A percentile compares a stretch with the other conserved stretches of the same genome.
phyloP scores from a whole-genome alignment of 108 stramenopile species.

The Aureococcus anophagefferens region DNA sequence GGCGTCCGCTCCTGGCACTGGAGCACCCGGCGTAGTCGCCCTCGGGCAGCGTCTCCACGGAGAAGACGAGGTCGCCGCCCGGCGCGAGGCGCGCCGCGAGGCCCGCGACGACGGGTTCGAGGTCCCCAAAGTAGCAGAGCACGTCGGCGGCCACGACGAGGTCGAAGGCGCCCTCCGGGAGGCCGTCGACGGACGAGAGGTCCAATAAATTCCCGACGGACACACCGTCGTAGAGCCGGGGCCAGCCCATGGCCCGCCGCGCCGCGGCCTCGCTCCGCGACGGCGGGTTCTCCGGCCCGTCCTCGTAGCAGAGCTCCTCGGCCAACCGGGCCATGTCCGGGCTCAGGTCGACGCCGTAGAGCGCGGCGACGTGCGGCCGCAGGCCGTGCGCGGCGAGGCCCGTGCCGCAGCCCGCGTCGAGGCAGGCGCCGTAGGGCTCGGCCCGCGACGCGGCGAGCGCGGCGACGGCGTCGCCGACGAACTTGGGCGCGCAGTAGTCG shows the following conservation, averaged over 20 bases:
- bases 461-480: constrained; percentile 48
- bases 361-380: constrained; percentile 28
- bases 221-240: neutral
- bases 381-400: constrained; percentile 58
- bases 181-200: no score
- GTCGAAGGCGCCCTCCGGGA: constrained; percentile 40
- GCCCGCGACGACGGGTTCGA: constrained; percentile 36
- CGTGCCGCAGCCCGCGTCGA: constrained; percentile 69
- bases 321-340: constrained; percentile 58
- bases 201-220: neutral
- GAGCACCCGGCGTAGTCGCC: constrained; percentile 49
- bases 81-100: constrained; percentile 36
- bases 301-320: no score
- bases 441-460: neutral
- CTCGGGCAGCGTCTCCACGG: constrained; percentile 47
- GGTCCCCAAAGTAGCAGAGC: constrained; percentile 54
- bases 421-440: constrained; percentile 17
- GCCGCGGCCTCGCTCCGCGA: constrained; percentile 33
- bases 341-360: constrained; percentile 60
- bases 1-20: no score
- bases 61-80: constrained; percentile 42
- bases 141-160: constrained; percentile 64
- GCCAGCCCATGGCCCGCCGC: neutral
- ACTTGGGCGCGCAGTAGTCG: constrained; percentile 44
- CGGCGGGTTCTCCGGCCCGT: no score